A percentile compares a stretch with the other conserved stretches of the same genome.
These are phyloP conservation scores for Talaromyces albobiverticillius DNA, from an alignment of 2,329 filamentous ascomycete genomes.

Conservation along the genomic window DNA sequence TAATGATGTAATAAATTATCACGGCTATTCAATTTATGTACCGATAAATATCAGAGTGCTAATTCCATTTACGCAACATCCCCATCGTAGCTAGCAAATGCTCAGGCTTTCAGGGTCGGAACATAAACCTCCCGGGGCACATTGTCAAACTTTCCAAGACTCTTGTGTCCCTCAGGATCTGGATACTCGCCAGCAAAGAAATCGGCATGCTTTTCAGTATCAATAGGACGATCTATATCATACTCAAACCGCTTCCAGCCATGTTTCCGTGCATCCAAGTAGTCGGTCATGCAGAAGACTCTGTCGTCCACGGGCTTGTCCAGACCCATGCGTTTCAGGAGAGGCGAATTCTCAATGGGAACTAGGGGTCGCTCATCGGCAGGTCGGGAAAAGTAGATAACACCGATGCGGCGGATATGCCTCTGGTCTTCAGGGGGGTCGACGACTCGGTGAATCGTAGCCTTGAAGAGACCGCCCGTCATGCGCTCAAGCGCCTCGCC, in stretches of 20 bases:
- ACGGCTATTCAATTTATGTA: too few relatives aligned
- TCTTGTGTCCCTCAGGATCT: constrained; percentile 4
- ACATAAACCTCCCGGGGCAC: neutral
- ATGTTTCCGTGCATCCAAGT: constrained; percentile 4
- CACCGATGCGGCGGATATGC: constrained; percentile 41
- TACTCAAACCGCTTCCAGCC: constrained; percentile 4
- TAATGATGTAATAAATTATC: too few relatives aligned
- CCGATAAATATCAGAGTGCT: too few relatives aligned
- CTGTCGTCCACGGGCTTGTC: constrained; percentile 3
- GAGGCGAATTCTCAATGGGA: constrained; percentile 15
- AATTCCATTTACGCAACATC: too few relatives aligned
- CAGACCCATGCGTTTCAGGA: constrained; percentile 17
- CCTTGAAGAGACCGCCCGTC: neutral
- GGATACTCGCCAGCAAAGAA: constrained; percentile 6
- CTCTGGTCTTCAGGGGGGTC: constrained; percentile 39
- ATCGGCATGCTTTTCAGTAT: neutral
- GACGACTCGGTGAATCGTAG: constrained; percentile 7
- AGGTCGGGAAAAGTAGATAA: constrained; percentile 46
- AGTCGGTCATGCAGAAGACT: constrained; percentile 4
- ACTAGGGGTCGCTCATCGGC: constrained; percentile 9
- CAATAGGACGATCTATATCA: constrained; percentile 4
- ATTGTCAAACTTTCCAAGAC: constrained; percentile 6
- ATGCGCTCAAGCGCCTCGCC: constrained; percentile 1
- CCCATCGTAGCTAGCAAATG: neutral
- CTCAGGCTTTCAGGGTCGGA: neutral